A percentile compares a stretch with the other conserved stretches of the same genome.
Conservation (phyloP, 2,329 filamentous ascomycete species). For the Aspergillus novoparasiticus region DNA sequence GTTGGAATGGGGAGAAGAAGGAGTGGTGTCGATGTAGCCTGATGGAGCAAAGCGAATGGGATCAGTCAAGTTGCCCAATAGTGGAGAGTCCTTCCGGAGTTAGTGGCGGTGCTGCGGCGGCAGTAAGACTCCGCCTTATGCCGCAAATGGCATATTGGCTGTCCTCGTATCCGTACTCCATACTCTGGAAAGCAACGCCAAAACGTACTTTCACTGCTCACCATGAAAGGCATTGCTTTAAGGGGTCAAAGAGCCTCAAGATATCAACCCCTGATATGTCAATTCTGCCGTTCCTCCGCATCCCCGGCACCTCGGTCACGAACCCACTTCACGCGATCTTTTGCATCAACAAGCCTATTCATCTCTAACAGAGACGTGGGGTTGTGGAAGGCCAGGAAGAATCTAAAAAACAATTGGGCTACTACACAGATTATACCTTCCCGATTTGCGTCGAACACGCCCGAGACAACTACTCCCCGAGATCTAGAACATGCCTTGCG, state of each 20-base stretch:
- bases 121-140: conserved; percentile 35
- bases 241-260: conserved; percentile 29
- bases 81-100: neutral
- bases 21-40: neutral
- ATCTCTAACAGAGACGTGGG: conserved; percentile 14
- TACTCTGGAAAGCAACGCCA: neutral
- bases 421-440: conserved; percentile 9
- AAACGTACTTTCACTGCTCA: conserved; percentile 9
- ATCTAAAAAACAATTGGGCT: conserved; percentile 8
- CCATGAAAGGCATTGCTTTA: conserved; percentile 41
- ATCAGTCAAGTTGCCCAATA: conserved; percentile 9
- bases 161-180: neutral
- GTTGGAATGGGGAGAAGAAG: conserved; percentile 19
- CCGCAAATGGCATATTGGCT: neutral
- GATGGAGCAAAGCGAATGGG: conserved; percentile 2
- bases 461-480: conserved; percentile 6
- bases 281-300: conserved; percentile 41
- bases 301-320: conserved; percentile 21
- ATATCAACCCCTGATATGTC: conserved; percentile 35
- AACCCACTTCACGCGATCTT: conserved; percentile 25
- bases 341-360: conserved; percentile 18
- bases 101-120: conserved; percentile 25
- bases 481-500: conserved; percentile 32
- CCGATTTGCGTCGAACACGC: conserved; percentile 24
- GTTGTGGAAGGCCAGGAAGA: conserved; percentile 22